Evolutionary conservation across 2,329 filamentous ascomycete species (phyloP).

Genomic region (Diaporthe citrichinensis): DNA sequence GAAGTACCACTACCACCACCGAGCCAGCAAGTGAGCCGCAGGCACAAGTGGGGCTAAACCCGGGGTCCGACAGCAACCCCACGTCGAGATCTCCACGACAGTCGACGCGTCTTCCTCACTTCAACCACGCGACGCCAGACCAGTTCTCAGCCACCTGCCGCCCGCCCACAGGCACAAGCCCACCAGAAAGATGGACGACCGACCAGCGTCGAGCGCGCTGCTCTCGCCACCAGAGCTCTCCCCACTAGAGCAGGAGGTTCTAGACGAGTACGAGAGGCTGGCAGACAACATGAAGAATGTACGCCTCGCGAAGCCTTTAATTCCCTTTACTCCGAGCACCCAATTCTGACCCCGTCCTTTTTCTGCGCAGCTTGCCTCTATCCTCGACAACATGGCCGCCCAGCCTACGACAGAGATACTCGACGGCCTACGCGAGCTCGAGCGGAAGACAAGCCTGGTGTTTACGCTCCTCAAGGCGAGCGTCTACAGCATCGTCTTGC

Average conservation of each 20-base stretch:
- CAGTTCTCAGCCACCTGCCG: neutral
- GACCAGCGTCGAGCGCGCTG: constrained; percentile 45
- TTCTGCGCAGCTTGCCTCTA: constrained; percentile 67
- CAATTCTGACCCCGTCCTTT: neutral
- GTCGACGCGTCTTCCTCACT: constrained; percentile 29
- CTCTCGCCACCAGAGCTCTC: constrained; percentile 72
- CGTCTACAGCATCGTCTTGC: constrained; percentile 97
- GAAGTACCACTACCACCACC: constrained; percentile 23
- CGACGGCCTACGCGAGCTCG: constrained; percentile 87
- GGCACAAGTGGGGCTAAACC: constrained; percentile 22
- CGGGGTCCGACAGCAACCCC: constrained; percentile 35
- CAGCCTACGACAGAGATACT: constrained; percentile 85
- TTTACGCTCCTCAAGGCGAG: constrained; percentile 98
- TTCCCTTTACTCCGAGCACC: neutral
- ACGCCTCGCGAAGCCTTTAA: constrained; percentile 44
- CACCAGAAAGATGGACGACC: constrained; percentile 39
- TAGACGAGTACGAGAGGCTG: constrained; percentile 92
- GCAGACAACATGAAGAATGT: constrained; percentile 94
- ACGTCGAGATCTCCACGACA: constrained; percentile 30
- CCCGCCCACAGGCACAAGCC: neutral
- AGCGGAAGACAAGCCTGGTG: constrained; percentile 94
- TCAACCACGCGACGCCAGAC: constrained; percentile 19
- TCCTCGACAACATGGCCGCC: constrained; percentile 74
- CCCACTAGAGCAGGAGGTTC: constrained; percentile 90
- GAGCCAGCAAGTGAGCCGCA: neutral